Percentiles rank a stretch among this genome's conserved stretches.
Evolutionary conservation across 1,284 basidiomycete genomes (phyloP).

Genomic region (Mycena sp.): DNA sequence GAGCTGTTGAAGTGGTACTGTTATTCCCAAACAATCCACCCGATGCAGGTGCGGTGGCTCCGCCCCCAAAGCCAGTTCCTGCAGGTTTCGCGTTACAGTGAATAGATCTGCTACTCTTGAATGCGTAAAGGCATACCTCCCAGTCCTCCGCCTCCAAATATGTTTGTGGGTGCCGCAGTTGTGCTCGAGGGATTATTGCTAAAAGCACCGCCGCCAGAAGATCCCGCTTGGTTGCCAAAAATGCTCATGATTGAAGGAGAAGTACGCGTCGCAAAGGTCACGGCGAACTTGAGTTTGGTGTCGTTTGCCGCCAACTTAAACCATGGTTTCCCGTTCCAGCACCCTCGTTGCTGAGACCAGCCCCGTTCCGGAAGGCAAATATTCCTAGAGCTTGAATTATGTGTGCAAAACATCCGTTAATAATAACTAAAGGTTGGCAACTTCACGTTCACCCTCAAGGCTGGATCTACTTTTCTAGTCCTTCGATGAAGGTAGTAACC

Average conservation of each 20-base stretch:
- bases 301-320: constrained; percentile 2
- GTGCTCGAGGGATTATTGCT: constrained; percentile 7
- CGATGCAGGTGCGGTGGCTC: constrained; percentile 30
- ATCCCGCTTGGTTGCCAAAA: constrained; percentile 22
- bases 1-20: constrained; percentile 15
- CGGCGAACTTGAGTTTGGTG: constrained; percentile 19
- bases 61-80: constrained; percentile 17
- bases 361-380: constrained; percentile 20
- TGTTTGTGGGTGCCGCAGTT: constrained; percentile 13
- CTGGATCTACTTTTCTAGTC: constrained; percentile 59
- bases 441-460: constrained; percentile 49
- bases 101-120: background rate
- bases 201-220: constrained; percentile 20
- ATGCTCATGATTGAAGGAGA: constrained; percentile 31
- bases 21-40: constrained; percentile 30
- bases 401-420: background rate
- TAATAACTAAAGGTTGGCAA: constrained; percentile 34
- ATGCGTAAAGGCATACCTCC: constrained; percentile 22
- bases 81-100: constrained; percentile 26
- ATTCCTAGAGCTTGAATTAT: background rate
- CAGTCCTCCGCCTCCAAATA: constrained; percentile 30
- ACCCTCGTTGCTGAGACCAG: constrained; percentile 10
- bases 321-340: constrained; percentile 20
- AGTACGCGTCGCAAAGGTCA: constrained; percentile 15
- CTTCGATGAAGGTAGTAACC: constrained; percentile 48